Evolutionary conservation across 352 stramenopile genomes (phyloP).

Genomic region (Globisporangium perplexum): DNA sequence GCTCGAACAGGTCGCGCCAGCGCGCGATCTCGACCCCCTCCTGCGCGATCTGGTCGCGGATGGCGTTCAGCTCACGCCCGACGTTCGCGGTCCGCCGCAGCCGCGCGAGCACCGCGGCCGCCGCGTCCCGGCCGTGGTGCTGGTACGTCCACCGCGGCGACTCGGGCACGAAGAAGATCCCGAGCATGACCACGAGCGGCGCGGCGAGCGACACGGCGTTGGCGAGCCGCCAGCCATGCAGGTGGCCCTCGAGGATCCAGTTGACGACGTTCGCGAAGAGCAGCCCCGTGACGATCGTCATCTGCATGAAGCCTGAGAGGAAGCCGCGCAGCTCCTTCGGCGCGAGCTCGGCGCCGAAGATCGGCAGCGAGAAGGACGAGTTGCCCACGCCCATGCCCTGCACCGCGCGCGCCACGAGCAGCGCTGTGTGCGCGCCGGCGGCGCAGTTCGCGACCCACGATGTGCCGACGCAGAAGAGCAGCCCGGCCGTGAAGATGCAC

Average conservation of each 20-base stretch:
- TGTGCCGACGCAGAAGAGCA: constrained; percentile 20
- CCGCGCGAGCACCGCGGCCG: background rate
- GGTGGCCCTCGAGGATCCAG: constrained; percentile 3
- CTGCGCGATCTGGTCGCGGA: background rate
- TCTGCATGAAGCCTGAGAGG: constrained; percentile 32
- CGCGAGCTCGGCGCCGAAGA: constrained; percentile 26
- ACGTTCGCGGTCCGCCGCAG: background rate
- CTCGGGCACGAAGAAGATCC: constrained; percentile 11
- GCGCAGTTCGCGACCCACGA: constrained; percentile 7
- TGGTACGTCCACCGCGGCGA: constrained; percentile 4
- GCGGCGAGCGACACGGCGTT: constrained; percentile 14
- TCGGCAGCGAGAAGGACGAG: constrained; percentile 23
- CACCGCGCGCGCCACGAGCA: constrained; percentile 14
- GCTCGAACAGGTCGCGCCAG: constrained; percentile 29
- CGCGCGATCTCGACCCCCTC: constrained; percentile 18
- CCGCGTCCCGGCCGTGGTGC: background rate
- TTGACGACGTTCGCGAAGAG: constrained; percentile 21
- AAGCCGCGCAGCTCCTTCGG: constrained; percentile 32
- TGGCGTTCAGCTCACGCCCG: background rate
- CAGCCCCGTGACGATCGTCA: constrained; percentile 26
- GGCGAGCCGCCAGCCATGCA: constrained; percentile 13
- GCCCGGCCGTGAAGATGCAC: constrained; percentile 15
- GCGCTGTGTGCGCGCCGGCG: background rate
- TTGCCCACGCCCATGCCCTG: constrained; percentile 21
- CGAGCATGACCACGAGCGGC: constrained; percentile 16